phyloP scores from a whole-genome alignment of 2,329 filamentous ascomycete species.

The Tolypocladium tundrense region DNA sequence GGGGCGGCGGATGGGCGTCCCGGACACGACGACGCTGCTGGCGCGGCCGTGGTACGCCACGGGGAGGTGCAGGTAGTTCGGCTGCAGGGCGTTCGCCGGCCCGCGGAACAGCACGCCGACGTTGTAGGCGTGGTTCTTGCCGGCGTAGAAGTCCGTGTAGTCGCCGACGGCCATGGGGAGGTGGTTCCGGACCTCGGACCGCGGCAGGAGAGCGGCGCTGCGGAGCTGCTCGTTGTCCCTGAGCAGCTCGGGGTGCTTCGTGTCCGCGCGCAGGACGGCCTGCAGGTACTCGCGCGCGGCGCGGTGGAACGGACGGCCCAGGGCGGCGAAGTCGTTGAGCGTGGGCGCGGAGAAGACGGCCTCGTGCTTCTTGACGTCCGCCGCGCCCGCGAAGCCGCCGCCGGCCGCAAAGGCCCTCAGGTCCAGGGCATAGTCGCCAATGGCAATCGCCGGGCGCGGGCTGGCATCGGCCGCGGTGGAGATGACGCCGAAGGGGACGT shows the following conservation, averaged over 20 bases:
- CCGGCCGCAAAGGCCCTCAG: constrained; percentile 47
- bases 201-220: constrained; percentile 15
- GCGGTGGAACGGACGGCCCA: constrained; percentile 59
- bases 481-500: constrained; percentile 78
- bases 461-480: constrained; percentile 45
- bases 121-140: constrained; percentile 64
- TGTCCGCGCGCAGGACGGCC: constrained; percentile 46
- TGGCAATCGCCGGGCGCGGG: constrained; percentile 58
- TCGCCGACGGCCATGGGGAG: constrained; percentile 70
- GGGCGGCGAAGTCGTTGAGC: constrained; percentile 25
- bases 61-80: constrained; percentile 72
- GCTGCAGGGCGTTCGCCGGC: constrained; percentile 62
- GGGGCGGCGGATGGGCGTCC: constrained; percentile 61
- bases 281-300: constrained; percentile 62
- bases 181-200: constrained; percentile 49
- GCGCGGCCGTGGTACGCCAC: constrained; percentile 75
- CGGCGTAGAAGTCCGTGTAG: constrained; percentile 79
- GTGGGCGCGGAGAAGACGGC: constrained; percentile 15
- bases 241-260: constrained; percentile 23
- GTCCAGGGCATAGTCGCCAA: constrained; percentile 64
- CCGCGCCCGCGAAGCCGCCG: constrained; percentile 25
- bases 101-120: constrained; percentile 66
- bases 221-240: constrained; percentile 24
- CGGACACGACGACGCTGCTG: constrained; percentile 64
- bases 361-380: constrained; percentile 14